Percentiles rank a stretch among this genome's conserved stretches.
These are phyloP conservation scores for Leishmania aethiopica DNA, from an alignment of 208 protist species.

Conservation along the genomic window DNA sequence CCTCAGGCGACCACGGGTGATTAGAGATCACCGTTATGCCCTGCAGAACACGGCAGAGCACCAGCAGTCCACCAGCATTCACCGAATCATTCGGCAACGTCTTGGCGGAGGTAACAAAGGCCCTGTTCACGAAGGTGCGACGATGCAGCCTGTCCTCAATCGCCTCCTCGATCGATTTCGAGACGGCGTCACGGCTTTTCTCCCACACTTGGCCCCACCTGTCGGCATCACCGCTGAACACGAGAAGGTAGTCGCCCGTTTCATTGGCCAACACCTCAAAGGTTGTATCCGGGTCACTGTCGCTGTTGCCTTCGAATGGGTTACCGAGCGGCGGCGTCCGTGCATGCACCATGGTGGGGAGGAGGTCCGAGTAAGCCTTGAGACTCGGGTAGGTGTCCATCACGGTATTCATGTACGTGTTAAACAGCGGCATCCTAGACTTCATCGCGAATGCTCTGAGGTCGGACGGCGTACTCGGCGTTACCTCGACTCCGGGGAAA, in stretches of 20 bases:
- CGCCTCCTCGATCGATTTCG: constrained; percentile 3
- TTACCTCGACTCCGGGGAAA: constrained; percentile 4
- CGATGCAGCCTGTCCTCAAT: constrained; percentile 1
- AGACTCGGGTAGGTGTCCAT: neutral
- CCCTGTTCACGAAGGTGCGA: constrained; percentile 1
- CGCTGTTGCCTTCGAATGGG: neutral
- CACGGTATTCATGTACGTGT: neutral
- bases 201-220: constrained; percentile 13
- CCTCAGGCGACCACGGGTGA: constrained; percentile 10
- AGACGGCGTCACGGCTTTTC: neutral
- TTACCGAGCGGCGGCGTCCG: constrained; percentile 7
- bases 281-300: neutral
- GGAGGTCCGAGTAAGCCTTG: neutral
- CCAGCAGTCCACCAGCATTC: constrained; percentile 15
- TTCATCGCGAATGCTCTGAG: constrained; percentile 3
- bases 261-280: neutral
- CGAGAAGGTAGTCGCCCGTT: constrained; percentile 23
- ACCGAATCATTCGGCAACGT: constrained; percentile 2
- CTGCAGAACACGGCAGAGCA: constrained; percentile 23
- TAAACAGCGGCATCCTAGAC: constrained; percentile 7
- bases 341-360: neutral
- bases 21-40: neutral
- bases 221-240: constrained; percentile 6
- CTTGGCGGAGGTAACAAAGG: constrained; percentile 2
- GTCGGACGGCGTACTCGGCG: neutral